Percentiles rank a stretch among this genome's conserved stretches.
Evolutionary conservation across 2,329 filamentous ascomycete genomes (phyloP).

Genomic region (Ophiostoma tasmaniense): DNA sequence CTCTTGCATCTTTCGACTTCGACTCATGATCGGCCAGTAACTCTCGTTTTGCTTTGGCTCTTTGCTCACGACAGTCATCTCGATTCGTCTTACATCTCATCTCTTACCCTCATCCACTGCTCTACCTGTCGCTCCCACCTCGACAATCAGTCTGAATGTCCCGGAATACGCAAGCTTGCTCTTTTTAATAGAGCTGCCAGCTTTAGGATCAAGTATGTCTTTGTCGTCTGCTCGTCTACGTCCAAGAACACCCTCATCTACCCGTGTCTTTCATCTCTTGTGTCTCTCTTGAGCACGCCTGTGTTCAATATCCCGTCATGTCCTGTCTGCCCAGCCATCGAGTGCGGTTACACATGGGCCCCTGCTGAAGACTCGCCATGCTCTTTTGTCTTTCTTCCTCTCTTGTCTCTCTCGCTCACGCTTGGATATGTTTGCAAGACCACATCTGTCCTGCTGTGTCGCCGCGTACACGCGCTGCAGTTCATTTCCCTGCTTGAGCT

Average conservation of each 20-base stretch:
- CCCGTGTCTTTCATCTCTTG: not conserved
- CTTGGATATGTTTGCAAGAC: not conserved
- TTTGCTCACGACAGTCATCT: not conserved
- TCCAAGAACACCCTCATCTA: not conserved
- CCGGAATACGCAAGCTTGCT: constrained; percentile 15
- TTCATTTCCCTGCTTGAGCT: not conserved
- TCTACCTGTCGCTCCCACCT: not conserved
- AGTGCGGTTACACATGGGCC: not conserved
- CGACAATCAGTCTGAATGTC: constrained; percentile 16
- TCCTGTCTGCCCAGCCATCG: not conserved
- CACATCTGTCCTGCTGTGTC: not conserved
- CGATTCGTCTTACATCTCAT: not conserved
- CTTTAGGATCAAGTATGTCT: constrained; percentile 17
- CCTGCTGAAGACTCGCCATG: not conserved
- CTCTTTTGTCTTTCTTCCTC: not conserved
- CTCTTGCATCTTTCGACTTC: not conserved
- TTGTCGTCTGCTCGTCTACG: too few relatives aligned
- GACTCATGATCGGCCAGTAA: not conserved
- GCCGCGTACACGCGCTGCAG: not conserved
- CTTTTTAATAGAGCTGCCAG: constrained; percentile 16
- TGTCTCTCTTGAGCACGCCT: not conserved
- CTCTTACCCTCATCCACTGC: not conserved
- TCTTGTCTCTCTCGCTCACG: too few relatives aligned
- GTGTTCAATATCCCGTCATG: not conserved
- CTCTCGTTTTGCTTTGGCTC: not conserved